phyloP scores from a whole-genome alignment of 2,329 filamentous ascomycete genomes.

The Cladophialophora immunda region DNA sequence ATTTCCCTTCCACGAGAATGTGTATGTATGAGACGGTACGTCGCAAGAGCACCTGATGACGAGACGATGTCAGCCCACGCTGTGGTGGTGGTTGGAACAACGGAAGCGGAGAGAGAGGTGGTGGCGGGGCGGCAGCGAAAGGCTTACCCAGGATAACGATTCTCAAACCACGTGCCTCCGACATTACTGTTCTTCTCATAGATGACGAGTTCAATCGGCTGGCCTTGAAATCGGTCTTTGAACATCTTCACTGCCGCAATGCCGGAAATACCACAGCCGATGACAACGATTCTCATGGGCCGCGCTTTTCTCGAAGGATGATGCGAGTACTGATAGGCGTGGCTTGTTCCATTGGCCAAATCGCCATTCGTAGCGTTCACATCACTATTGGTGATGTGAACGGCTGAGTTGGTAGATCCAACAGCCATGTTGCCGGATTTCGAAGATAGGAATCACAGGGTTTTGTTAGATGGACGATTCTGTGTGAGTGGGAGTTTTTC shows the following conservation, averaged over 20 bases:
- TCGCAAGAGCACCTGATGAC: constrained; percentile 56
- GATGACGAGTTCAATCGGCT: constrained; percentile 16
- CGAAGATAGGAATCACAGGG: too few species aligned
- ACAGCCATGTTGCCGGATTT: too few species aligned
- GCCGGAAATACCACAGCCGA: constrained; percentile 26
- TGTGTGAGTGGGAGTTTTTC: too few species aligned
- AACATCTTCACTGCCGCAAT: constrained; percentile 26
- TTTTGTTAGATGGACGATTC: too few species aligned
- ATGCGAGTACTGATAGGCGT: too few species aligned
- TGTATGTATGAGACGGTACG: constrained; percentile 58
- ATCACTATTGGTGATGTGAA: too few species aligned
- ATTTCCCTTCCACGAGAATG: constrained; percentile 59
- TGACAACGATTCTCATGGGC: constrained; percentile 19
- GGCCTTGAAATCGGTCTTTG: constrained; percentile 13
- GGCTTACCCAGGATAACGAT: constrained; percentile 46
- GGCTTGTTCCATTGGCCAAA: too few species aligned
- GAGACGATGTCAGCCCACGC: too few species aligned
- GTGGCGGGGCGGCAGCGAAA: too few species aligned
- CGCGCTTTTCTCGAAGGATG: not conserved
- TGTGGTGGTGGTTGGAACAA: too few species aligned
- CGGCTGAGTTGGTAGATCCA: too few species aligned
- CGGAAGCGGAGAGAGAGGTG: not conserved
- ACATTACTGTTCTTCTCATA: constrained; percentile 32
- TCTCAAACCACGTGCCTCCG: constrained; percentile 29
- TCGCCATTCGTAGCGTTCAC: too few species aligned